phyloP scores from a whole-genome alignment of 495 filamentous ascomycete genomes.

The Amniculicola lignicola region DNA sequence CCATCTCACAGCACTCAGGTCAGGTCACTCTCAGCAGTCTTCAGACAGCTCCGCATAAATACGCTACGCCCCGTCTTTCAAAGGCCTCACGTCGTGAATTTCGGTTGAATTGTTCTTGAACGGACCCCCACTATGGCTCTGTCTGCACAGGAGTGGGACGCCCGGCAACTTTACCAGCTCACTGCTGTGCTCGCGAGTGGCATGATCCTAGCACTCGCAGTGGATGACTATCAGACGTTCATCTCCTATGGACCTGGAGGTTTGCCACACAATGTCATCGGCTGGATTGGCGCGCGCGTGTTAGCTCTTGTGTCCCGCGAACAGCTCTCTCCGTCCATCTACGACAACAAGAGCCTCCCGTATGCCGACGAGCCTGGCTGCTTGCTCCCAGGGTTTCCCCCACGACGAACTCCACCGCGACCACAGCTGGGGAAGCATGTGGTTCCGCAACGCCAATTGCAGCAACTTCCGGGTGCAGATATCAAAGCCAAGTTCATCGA shows the following conservation, averaged over 20 bases:
- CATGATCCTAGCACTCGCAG: too few relatives aligned
- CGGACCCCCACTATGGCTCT: too few relatives aligned
- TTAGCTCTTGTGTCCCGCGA: slow-evolving; percentile 36
- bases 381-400: slow-evolving; percentile 14
- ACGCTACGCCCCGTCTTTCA: too few relatives aligned
- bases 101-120: too few relatives aligned
- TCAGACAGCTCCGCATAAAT: too few relatives aligned
- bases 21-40: too few relatives aligned
- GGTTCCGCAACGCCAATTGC: slow-evolving; percentile 47
- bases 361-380: slow-evolving; percentile 20
- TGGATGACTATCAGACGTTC: slow-evolving; percentile 18
- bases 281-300: slow-evolving; percentile 38
- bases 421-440: slow-evolving; percentile 19
- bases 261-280: slow-evolving; percentile 40
- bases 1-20: too few relatives aligned
- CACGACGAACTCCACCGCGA: slow-evolving; percentile 2
- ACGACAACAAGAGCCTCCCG: slow-evolving; percentile 18
- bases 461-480: slow-evolving; percentile 50
- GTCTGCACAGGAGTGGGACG: too few relatives aligned
- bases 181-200: too few relatives aligned
- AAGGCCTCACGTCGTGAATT: too few relatives aligned
- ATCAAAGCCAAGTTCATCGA: slow-evolving; percentile 52
- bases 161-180: too few relatives aligned
- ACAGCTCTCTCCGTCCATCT: slow-evolving; percentile 23
- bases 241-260: slow-evolving; percentile 44